These are phyloP conservation scores for Globisporangium cystogenes DNA, from an alignment of 352 stramenopile species.

Conservation along the genomic window DNA sequence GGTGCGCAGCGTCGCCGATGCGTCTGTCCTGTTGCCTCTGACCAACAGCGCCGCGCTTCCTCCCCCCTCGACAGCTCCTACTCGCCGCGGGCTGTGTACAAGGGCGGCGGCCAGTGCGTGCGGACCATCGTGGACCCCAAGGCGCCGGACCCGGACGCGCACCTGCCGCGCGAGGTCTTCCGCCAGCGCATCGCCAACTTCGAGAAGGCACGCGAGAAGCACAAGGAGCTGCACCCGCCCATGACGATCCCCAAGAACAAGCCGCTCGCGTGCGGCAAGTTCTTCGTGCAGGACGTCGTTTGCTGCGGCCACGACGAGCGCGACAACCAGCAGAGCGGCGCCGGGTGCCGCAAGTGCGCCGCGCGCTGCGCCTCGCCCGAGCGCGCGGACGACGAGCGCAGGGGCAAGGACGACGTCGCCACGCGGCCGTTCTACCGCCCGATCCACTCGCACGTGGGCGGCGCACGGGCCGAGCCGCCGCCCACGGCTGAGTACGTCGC, in stretches of 20 bases:
- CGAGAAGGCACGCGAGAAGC: conserved; percentile 47
- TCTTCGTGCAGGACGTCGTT: conserved; percentile 51
- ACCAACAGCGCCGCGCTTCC: background rate
- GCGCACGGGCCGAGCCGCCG: conserved; percentile 14
- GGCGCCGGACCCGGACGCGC: conserved; percentile 10
- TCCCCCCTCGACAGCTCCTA: conserved; percentile 21
- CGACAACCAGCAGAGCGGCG: conserved; percentile 17
- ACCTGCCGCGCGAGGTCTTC: conserved; percentile 35
- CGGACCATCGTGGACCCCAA: conserved; percentile 17
- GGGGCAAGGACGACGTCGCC: conserved; percentile 4
- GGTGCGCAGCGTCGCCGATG: conserved; percentile 14
- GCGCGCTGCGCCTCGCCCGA: conserved; percentile 20
- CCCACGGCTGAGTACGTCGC: conserved; percentile 53
- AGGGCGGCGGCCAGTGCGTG: conserved; percentile 48
- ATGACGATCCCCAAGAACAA: conserved; percentile 55
- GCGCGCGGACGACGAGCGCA: conserved; percentile 6
- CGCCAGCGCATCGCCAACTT: conserved; percentile 40
- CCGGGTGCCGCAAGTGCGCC: conserved; percentile 17
- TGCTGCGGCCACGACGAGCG: conserved; percentile 6
- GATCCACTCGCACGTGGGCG: conserved; percentile 11
- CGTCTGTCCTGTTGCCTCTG: background rate
- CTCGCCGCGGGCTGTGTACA: conserved; percentile 42
- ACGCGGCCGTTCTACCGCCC: conserved; percentile 5
- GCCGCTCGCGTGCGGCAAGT: conserved; percentile 48
- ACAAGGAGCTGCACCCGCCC: conserved; percentile 65